Conservation (phyloP, 768 basidiomycete genomes). For the Tricholoma saponaceum region DNA sequence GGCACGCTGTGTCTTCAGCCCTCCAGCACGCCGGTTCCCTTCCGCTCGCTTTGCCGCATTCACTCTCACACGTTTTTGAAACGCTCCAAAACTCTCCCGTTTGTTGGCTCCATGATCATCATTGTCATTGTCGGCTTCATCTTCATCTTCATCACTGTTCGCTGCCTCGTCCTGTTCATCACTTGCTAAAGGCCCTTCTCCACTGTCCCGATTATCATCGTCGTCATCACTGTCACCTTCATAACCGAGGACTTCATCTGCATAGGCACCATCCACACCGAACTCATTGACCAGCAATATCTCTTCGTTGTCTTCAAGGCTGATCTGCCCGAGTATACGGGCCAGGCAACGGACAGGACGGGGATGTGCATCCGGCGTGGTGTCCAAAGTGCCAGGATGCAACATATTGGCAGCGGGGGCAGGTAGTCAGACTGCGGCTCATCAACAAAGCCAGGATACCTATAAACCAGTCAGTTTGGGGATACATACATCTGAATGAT, state of each 20-base stretch:
- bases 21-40: slow-evolving; percentile 18
- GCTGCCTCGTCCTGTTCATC: no score
- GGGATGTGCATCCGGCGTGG: not conserved
- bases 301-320: not conserved
- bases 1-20: slow-evolving; percentile 19
- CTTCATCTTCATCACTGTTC: no score
- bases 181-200: no score
- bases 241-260: not conserved
- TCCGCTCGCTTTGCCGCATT: slow-evolving; percentile 17
- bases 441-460: no score
- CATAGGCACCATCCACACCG: slow-evolving; percentile 1
- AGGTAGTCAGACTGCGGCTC: no score
- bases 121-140: not conserved
- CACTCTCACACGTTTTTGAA: slow-evolving; percentile 11
- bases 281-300: not conserved
- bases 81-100: slow-evolving; percentile 1
- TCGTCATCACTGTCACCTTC: not conserved
- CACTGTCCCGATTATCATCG: no score
- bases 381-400: no score
- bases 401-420: not conserved
- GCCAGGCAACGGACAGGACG: not conserved
- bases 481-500: no score
- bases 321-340: not conserved
- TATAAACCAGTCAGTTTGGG: no score
- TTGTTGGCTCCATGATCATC: not conserved